phyloP scores from a whole-genome alignment of 1,284 basidiomycete species.

The Ganoderma leucocontextum region DNA sequence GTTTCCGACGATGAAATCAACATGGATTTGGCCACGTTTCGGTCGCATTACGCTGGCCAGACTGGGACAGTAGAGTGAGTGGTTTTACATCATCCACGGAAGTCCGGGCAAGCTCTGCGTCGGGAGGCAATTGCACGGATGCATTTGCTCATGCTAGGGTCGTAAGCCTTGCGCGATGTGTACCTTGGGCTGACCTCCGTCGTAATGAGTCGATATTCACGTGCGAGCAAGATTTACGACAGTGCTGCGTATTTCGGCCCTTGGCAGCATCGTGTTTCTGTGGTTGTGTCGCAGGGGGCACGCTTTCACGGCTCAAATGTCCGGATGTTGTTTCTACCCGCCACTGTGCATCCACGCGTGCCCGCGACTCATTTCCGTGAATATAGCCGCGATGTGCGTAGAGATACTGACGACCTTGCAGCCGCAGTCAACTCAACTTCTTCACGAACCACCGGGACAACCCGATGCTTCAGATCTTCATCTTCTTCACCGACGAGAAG shows the following conservation, averaged over 20 bases:
- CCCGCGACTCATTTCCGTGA: not conserved
- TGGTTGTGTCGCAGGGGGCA: not conserved
- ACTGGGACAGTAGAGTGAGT: slow-evolving; percentile 72
- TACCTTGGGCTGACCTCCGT: not conserved
- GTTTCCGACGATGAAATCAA: slow-evolving; percentile 92
- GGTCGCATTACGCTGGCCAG: slow-evolving; percentile 68
- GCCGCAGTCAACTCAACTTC: slow-evolving; percentile 89
- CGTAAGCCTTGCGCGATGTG: not conserved
- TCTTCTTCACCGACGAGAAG: slow-evolving; percentile 93
- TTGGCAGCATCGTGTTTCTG: not conserved
- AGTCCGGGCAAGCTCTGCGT: not conserved
- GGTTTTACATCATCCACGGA: not conserved
- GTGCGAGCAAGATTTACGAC: not conserved
- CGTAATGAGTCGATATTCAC: not conserved
- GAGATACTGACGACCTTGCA: slow-evolving; percentile 44
- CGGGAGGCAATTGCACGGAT: not conserved
- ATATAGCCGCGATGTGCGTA: not conserved
- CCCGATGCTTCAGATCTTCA: slow-evolving; percentile 85
- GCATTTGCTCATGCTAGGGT: not conserved
- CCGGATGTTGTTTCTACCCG: not conserved
- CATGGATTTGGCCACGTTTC: slow-evolving; percentile 84
- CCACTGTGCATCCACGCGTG: not conserved
- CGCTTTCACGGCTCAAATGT: not conserved
- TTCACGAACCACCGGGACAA: slow-evolving; percentile 80
- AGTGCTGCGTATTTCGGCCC: not conserved